Evolutionary conservation across 352 stramenopile species (phyloP).

Genomic region (Phytophthora tubulina): DNA sequence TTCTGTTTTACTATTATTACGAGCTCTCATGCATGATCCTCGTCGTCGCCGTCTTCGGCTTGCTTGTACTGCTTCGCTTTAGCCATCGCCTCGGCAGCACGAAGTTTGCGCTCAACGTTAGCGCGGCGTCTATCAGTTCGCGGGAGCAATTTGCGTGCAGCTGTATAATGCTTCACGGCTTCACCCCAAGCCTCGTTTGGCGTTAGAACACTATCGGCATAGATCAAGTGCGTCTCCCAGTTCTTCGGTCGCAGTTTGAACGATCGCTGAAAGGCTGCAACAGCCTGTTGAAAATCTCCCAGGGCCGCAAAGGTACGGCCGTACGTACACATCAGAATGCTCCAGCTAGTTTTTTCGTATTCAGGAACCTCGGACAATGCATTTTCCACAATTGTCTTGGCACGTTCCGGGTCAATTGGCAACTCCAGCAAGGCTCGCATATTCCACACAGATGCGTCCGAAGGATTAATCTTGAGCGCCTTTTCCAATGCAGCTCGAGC

Average conservation of each 20-base stretch:
- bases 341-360: slow-evolving; percentile 87
- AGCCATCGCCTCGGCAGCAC: slow-evolving; percentile 49
- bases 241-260: slow-evolving; percentile 85
- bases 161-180: slow-evolving; percentile 76
- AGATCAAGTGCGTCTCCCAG: slow-evolving; percentile 88
- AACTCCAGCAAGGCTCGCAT: slow-evolving; percentile 83
- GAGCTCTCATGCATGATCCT: slow-evolving; percentile 41
- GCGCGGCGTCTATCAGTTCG: slow-evolving; percentile 60
- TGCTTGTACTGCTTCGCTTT: slow-evolving; percentile 38
- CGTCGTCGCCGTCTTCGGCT: slow-evolving; percentile 28
- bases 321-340: slow-evolving; percentile 89
- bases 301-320: slow-evolving; percentile 74
- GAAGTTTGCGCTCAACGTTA: slow-evolving; percentile 73
- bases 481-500: slow-evolving; percentile 76
- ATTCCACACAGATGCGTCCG: slow-evolving; percentile 81
- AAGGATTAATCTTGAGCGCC: slow-evolving; percentile 76
- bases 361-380: slow-evolving; percentile 70
- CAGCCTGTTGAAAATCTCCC: slow-evolving; percentile 76
- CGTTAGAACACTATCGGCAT: slow-evolving; percentile 77
- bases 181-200: slow-evolving; percentile 81
- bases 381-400: slow-evolving; percentile 81
- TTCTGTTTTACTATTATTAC: slow-evolving; percentile 39
- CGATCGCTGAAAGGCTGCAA: slow-evolving; percentile 83
- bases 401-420: slow-evolving; percentile 63
- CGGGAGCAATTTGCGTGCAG: slow-evolving; percentile 65